Evolutionary conservation across 1,284 basidiomycete species (phyloP).

Genomic region (Agroathelia rolfsii): DNA sequence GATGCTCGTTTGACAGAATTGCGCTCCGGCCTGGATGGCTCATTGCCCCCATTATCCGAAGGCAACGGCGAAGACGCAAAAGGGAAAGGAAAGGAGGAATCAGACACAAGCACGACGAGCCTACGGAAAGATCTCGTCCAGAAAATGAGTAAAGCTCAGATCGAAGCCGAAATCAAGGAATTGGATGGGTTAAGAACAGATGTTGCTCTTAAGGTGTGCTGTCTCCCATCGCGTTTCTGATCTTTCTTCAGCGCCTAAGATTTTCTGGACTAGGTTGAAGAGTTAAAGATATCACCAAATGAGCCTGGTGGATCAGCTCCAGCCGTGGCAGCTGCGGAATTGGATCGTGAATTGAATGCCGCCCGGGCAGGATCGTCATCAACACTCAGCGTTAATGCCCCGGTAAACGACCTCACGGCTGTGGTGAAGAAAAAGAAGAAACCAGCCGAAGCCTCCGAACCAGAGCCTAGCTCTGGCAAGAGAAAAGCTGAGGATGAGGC

Average conservation of each 20-base stretch:
- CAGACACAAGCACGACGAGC: slow-evolving; percentile 26
- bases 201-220: slow-evolving; percentile 64
- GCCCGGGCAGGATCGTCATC: slow-evolving; percentile 16
- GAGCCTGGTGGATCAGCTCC: slow-evolving; percentile 47
- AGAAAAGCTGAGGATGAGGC: slow-evolving; percentile 59
- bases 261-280: slow-evolving; percentile 56
- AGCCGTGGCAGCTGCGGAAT: slow-evolving; percentile 51
- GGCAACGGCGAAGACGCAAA: slow-evolving; percentile 36
- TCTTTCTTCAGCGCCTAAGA: slow-evolving; percentile 15
- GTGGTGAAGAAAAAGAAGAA: slow-evolving; percentile 84
- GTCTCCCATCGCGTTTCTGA: not conserved
- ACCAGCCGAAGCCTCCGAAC: slow-evolving; percentile 36
- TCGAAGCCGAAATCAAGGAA: slow-evolving; percentile 72
- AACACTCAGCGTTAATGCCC: slow-evolving; percentile 28
- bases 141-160: slow-evolving; percentile 55
- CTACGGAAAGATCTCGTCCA: slow-evolving; percentile 45
- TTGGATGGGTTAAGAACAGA: slow-evolving; percentile 68
- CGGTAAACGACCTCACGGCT: slow-evolving; percentile 72
- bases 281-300: slow-evolving; percentile 71
- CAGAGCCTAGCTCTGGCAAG: slow-evolving; percentile 46
- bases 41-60: slow-evolving; percentile 16
- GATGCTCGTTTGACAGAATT: slow-evolving; percentile 60
- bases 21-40: slow-evolving; percentile 38
- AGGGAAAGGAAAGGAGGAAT: slow-evolving; percentile 60
- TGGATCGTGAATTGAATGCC: slow-evolving; percentile 57